These are phyloP conservation scores for Zygosaccharomyces bailii DNA, from an alignment of 805 yeast species.

Conservation along the genomic window DNA sequence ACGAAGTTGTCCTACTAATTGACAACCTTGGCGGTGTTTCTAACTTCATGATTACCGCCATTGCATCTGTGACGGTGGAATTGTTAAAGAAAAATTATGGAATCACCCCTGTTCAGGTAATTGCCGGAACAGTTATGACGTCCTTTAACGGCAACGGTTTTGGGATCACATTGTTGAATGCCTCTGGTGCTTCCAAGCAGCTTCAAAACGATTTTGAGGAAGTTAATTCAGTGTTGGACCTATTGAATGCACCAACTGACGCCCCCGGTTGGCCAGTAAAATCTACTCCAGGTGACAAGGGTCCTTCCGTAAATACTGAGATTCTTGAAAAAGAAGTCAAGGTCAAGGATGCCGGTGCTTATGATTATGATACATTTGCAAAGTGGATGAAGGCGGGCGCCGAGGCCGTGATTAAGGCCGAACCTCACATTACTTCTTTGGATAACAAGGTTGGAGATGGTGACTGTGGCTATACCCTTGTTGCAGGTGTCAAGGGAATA, in stretches of 20 bases:
- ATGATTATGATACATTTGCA: constrained; percentile 34
- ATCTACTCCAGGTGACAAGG: constrained; percentile 24
- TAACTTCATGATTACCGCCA: constrained; percentile 69
- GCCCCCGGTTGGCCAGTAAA: constrained; percentile 75
- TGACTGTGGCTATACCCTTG: constrained; percentile 92
- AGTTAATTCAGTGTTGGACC: constrained; percentile 42
- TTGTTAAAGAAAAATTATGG: constrained; percentile 50
- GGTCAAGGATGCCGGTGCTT: constrained; percentile 37
- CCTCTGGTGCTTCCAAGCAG: constrained; percentile 46
- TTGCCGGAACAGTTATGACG: constrained; percentile 79
- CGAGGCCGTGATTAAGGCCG: constrained; percentile 53
- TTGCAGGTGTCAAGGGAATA: constrained; percentile 75
- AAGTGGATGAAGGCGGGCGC: constrained; percentile 48
- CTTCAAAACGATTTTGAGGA: constrained; percentile 35
- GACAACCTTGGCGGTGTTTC: constrained; percentile 93
- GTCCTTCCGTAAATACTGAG: constrained; percentile 34
- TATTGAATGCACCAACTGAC: constrained; percentile 67
- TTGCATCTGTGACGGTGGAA: constrained; percentile 56
- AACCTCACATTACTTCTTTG: constrained; percentile 77
- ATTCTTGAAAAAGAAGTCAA: constrained; percentile 33
- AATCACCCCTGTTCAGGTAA: constrained; percentile 63
- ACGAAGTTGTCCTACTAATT: constrained; percentile 65
- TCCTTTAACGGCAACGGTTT: constrained; percentile 92
- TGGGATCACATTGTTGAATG: constrained; percentile 76
- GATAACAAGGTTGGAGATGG: constrained; percentile 96